Base-by-base conservation (phyloP, 768 basidiomycete species). In the Neoboletus brunneissimus region DNA sequence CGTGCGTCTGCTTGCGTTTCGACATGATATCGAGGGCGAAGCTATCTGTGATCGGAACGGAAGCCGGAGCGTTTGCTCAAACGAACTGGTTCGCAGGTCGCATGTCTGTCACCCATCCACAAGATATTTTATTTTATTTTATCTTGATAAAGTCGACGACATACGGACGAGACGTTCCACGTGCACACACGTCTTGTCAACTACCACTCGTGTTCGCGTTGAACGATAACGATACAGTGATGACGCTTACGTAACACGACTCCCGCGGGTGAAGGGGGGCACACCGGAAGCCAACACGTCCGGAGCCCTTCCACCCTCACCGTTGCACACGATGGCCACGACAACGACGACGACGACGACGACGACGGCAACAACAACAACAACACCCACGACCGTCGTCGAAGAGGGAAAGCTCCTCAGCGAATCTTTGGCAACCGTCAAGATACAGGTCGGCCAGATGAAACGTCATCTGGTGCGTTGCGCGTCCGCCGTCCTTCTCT, bases 391-490 rank as follows among this genome's bases (percentile, higher is more conserved):
- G 68, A 73, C 77, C 54, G 80, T 77, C 54, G 74, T 75, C 55
- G 89, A 91, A 69, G 89, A 92, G 79, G 90, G 85, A 41, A 92
- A 92, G 73, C 76, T 91, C 61, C 83, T 92, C 64, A 87, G 87
- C 72, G 91, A 93, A 74, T 89, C 89, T 41, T 76, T 92, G 52
- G 88, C 81, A 68, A 91, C 88, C 27, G 91, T 93, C 67, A 92
- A 91, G 78, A 84, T 92, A 32, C 90, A 97, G 75, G 89, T 92
- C 54, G 87, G 91, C 65, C 93, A 95, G 77, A 94, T 97, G 89
- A 93, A 93, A 77, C 79, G 94, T 68, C 88, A 94, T 73, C 82
- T 97, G 54, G 94, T 93, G 71, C 65, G 85, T 77, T 48, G 42
- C 58, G 13, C 23, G 29, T 45, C 43, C 15, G 31, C 29, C 9